A percentile compares a stretch with the other conserved stretches of the same genome.
Evolutionary conservation across 495 filamentous ascomycete species (phyloP).

Genomic region (Penicillium crystallinum): DNA sequence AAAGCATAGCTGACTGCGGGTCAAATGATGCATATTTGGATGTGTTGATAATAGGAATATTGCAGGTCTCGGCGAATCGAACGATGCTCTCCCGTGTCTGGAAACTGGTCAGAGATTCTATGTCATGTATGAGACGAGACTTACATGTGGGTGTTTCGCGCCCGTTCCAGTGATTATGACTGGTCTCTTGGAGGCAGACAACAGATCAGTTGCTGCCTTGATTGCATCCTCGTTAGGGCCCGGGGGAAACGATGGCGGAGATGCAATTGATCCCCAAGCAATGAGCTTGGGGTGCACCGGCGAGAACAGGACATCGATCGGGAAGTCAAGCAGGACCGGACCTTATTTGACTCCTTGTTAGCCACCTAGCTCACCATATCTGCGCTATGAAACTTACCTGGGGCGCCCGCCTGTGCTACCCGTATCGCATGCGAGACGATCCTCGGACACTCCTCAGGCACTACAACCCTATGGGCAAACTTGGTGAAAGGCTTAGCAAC

Average conservation of each 20-base stretch:
- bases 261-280: slow-evolving; percentile 26
- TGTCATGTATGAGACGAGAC: not conserved
- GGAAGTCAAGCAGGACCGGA: slow-evolving; percentile 26
- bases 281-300: slow-evolving; percentile 22
- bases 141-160: slow-evolving; percentile 9
- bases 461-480: slow-evolving; percentile 25
- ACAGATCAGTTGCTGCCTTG: slow-evolving; percentile 9
- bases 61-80: slow-evolving; percentile 11
- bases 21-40: slow-evolving; percentile 13
- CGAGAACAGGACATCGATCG: slow-evolving; percentile 25
- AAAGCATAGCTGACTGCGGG: slow-evolving; percentile 9
- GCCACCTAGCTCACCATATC: not conserved
- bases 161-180: slow-evolving; percentile 25
- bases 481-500: slow-evolving; percentile 21
- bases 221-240: slow-evolving; percentile 17
- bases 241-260: slow-evolving; percentile 15
- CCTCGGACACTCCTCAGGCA: slow-evolving; percentile 23
- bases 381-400: slow-evolving; percentile 8
- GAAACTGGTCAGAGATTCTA: not conserved
- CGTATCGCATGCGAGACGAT: slow-evolving; percentile 25
- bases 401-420: slow-evolving; percentile 23
- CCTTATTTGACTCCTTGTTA: slow-evolving; percentile 6
- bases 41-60: slow-evolving; percentile 22
- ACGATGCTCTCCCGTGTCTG: slow-evolving; percentile 14
- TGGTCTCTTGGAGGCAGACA: slow-evolving; percentile 15